Evolutionary conservation across 805 yeast genomes (phyloP).

Genomic region (Suhomyces tanzawaensis): DNA sequence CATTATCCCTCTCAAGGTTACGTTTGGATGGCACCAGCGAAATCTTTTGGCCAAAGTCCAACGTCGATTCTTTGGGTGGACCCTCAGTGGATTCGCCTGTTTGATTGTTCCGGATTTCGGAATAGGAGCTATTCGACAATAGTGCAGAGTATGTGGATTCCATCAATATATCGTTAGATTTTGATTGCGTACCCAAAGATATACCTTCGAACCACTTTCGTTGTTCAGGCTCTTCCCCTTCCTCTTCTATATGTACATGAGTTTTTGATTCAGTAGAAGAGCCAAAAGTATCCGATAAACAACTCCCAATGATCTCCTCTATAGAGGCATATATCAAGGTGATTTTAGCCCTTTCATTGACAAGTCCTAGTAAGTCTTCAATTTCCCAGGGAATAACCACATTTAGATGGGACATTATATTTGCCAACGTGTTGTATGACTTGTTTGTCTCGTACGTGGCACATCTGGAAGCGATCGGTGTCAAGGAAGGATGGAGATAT

Average conservation of each 20-base stretch:
- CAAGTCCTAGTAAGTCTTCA: slow-evolving; percentile 51
- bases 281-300: slow-evolving; percentile 43
- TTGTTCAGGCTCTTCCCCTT: background rate
- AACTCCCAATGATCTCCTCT: slow-evolving; percentile 60
- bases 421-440: slow-evolving; percentile 42
- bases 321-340: slow-evolving; percentile 52
- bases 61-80: too few relatives aligned
- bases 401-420: slow-evolving; percentile 45
- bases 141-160: background rate
- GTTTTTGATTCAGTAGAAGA: background rate
- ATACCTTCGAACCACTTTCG: background rate
- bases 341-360: slow-evolving; percentile 41
- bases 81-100: too few relatives aligned
- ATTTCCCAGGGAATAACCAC: slow-evolving; percentile 59
- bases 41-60: too few relatives aligned
- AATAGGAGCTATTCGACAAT: background rate
- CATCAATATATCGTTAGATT: background rate
- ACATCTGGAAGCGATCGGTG: slow-evolving; percentile 10
- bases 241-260: background rate
- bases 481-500: slow-evolving; percentile 6
- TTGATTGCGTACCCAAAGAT: background rate
- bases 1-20: background rate
- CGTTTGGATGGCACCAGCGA: background rate
- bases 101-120: too few relatives aligned
- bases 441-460: slow-evolving; percentile 17